These are phyloP conservation scores for Ruellia speciosa DNA, from an alignment of 305 asterid genomes.

Conservation along the genomic window DNA sequence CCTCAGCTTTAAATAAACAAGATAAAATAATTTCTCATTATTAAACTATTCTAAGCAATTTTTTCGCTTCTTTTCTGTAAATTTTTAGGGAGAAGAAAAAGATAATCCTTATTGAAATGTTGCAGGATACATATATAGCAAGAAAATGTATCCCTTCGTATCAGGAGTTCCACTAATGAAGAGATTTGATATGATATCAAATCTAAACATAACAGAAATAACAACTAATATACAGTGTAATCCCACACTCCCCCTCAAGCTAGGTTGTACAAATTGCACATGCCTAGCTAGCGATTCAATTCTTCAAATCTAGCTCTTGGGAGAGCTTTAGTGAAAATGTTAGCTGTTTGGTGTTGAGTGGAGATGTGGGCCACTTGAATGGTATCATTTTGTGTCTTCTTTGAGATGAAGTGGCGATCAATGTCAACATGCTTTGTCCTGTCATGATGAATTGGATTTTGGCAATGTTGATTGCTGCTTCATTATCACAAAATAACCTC, in stretches of 20 bases:
- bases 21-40: too few species aligned
- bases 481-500: background rate
- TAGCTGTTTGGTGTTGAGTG: background rate
- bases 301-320: background rate
- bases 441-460: background rate
- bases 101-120: too few species aligned
- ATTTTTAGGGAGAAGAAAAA: too few species aligned
- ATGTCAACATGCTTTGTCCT: background rate
- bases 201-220: too few species aligned
- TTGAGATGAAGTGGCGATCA: background rate
- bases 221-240: too few species aligned
- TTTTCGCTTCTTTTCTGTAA: too few species aligned
- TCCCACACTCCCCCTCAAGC: slow-evolving; percentile 5
- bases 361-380: background rate
- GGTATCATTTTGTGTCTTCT: background rate
- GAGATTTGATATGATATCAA: too few species aligned
- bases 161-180: too few species aligned
- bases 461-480: background rate
- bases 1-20: too few species aligned
- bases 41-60: too few species aligned
- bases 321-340: background rate
- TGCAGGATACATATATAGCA: too few species aligned
- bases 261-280: background rate
- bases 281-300: background rate
- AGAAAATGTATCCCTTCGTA: too few species aligned